These are phyloP conservation scores for Pichia cephalocereana DNA, from an alignment of 805 yeast genomes.

Conservation along the genomic window DNA sequence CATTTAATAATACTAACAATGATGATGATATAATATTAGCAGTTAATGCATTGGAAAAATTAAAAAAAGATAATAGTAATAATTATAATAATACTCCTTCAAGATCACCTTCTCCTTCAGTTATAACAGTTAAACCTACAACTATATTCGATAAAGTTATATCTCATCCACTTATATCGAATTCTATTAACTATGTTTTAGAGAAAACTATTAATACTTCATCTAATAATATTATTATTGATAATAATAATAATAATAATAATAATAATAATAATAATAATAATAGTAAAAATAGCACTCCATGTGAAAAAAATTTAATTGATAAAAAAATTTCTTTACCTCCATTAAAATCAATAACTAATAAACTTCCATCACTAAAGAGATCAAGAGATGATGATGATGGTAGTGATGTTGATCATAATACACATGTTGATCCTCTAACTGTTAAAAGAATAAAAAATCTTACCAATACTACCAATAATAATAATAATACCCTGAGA, in stretches of 20 bases:
- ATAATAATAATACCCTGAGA: neutral
- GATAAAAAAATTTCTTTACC: too few species aligned
- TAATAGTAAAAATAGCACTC: too few species aligned
- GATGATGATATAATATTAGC: conserved; percentile 18
- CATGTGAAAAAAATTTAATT: too few species aligned
- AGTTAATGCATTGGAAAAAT: conserved; percentile 24
- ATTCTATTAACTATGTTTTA: conserved; percentile 28
- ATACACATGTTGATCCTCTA: too few species aligned
- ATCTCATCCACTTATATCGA: conserved; percentile 29
- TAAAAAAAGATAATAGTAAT: conserved; percentile 10
- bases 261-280: neutral
- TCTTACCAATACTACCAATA: neutral
- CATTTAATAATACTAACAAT: neutral
- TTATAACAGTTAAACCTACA: neutral
- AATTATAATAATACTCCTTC: neutral
- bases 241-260: neutral
- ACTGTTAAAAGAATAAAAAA: too few species aligned
- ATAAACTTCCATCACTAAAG: neutral
- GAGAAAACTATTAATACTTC: conserved; percentile 27
- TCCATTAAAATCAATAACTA: neutral
- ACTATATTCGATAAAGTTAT: conserved; percentile 29
- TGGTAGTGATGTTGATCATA: too few species aligned
- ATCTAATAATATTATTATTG: conserved; percentile 13
- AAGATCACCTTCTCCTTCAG: neutral
- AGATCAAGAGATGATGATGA: too few species aligned